Conservation (phyloP, 306 rosid species). For the Pterocarpus santalinus region DNA sequence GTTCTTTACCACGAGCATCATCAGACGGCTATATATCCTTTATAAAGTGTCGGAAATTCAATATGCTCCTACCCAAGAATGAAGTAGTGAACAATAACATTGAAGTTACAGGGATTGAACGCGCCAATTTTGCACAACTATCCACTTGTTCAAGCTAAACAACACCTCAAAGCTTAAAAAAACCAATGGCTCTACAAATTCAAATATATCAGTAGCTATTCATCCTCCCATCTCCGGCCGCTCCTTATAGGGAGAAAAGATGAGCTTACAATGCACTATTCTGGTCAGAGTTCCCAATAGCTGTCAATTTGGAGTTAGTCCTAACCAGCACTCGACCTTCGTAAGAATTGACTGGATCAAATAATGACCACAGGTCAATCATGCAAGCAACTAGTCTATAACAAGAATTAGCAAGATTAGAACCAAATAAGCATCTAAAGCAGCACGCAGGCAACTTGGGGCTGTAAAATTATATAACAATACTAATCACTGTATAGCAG, state of each 20-base stretch:
- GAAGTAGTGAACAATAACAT: conserved; percentile 21
- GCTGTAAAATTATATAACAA: too few species aligned
- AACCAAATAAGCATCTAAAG: conserved; percentile 23
- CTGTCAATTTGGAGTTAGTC: conserved; percentile 50
- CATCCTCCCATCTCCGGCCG: conserved; percentile 34
- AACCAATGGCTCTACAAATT: conserved; percentile 44
- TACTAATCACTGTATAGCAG: too few species aligned
- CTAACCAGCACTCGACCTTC: conserved; percentile 47
- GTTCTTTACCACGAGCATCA: neutral
- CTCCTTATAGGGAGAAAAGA: conserved; percentile 30
- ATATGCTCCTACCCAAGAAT: conserved; percentile 38
- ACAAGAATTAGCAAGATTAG: conserved; percentile 1
- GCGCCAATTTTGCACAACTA: conserved; percentile 38
- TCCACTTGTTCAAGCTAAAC: conserved; percentile 42
- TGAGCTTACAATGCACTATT: conserved; percentile 36
- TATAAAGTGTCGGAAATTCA: conserved; percentile 22
- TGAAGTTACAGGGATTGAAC: conserved; percentile 36
- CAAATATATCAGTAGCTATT: conserved; percentile 2
- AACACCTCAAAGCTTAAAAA: conserved; percentile 35
- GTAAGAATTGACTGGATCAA: conserved; percentile 49
- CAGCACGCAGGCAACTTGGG: neutral
- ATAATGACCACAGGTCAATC: conserved; percentile 25
- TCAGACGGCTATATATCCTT: conserved; percentile 25
- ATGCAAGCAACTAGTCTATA: conserved; percentile 18
- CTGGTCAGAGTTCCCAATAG: conserved; percentile 42